A percentile compares a stretch with the other conserved stretches of the same genome.
Conservation (phyloP, 176 grass and related monocot species). For the Rhynchospora tenuis region DNA sequence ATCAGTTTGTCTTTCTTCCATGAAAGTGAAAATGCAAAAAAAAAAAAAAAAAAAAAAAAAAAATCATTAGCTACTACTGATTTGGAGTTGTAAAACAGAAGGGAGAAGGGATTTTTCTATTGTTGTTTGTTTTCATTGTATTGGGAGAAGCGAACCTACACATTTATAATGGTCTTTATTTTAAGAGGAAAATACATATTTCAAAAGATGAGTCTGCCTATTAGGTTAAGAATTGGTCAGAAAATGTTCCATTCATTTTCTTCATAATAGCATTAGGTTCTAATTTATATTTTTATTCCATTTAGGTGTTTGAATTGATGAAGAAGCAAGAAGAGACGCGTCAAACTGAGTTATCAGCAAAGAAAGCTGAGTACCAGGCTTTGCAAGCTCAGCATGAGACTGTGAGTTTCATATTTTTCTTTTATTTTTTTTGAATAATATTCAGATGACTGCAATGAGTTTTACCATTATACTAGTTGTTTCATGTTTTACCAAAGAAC, state of each 20-base stretch:
- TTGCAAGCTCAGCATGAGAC: slow-evolving; percentile 47
- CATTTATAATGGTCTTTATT: background rate
- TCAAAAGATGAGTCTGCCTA: background rate
- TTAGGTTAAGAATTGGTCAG: background rate
- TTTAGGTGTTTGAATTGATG: slow-evolving; percentile 65
- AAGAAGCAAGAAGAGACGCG: slow-evolving; percentile 68
- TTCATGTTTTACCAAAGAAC: background rate
- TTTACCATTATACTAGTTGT: background rate
- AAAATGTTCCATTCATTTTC: background rate
- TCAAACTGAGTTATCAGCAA: slow-evolving; percentile 36
- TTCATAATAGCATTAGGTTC: background rate
- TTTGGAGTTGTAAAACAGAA: background rate
- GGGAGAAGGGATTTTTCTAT: background rate
- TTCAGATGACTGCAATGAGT: background rate
- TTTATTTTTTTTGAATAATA: background rate
- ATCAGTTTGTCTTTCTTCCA: background rate
- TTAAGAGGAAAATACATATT: background rate
- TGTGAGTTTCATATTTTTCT: slow-evolving; percentile 41
- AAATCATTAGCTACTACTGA: background rate
- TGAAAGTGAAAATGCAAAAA: background rate
- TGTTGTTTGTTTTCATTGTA: background rate
- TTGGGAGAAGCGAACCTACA: background rate
- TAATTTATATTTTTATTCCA: background rate
- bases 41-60: too few relatives aligned
- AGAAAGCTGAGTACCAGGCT: slow-evolving; percentile 47